Percentiles rank a stretch among this genome's conserved stretches.
phyloP scores from a whole-genome alignment of 2,329 filamentous ascomycete species.

The Fusarium longipes region DNA sequence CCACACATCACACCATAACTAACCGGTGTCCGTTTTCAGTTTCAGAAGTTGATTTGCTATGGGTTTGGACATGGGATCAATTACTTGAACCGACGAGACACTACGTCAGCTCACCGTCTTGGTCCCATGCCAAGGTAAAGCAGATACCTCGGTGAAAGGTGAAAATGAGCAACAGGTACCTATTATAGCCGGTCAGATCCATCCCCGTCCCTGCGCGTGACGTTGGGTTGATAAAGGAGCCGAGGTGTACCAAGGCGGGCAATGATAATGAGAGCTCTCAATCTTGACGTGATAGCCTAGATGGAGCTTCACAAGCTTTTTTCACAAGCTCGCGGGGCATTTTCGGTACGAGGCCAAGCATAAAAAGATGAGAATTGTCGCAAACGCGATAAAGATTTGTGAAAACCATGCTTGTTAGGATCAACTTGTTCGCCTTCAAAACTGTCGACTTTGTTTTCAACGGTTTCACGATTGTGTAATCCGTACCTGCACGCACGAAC shows the following conservation, averaged over 20 bases:
- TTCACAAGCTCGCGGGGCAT: conserved; percentile 34
- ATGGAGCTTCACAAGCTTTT: conserved; percentile 40
- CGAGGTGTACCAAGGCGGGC: conserved; percentile 35
- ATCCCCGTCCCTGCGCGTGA: conserved; percentile 27
- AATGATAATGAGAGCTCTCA: conserved; percentile 21
- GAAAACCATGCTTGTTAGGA: neutral
- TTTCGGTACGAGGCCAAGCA: conserved; percentile 34
- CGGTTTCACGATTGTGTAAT: conserved; percentile 11
- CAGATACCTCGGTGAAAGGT: conserved; percentile 30
- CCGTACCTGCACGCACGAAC: conserved; percentile 3
- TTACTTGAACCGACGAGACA: conserved; percentile 18
- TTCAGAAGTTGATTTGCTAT: neutral
- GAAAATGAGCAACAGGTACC: neutral
- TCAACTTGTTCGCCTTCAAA: neutral
- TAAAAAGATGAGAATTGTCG: conserved; percentile 32
- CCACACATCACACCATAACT: conserved; percentile 12
- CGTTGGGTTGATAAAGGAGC: conserved; percentile 25
- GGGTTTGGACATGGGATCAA: conserved; percentile 15
- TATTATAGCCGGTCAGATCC: conserved; percentile 26
- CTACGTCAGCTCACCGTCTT: conserved; percentile 32
- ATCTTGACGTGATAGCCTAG: conserved; percentile 15
- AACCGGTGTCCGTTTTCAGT: neutral
- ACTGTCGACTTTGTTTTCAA: conserved; percentile 10
- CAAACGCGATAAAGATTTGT: conserved; percentile 11
- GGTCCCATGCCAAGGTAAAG: conserved; percentile 20